Base-by-base conservation (phyloP, 2,329 filamentous ascomycete genomes). In the Triangularia verruculosa region DNA sequence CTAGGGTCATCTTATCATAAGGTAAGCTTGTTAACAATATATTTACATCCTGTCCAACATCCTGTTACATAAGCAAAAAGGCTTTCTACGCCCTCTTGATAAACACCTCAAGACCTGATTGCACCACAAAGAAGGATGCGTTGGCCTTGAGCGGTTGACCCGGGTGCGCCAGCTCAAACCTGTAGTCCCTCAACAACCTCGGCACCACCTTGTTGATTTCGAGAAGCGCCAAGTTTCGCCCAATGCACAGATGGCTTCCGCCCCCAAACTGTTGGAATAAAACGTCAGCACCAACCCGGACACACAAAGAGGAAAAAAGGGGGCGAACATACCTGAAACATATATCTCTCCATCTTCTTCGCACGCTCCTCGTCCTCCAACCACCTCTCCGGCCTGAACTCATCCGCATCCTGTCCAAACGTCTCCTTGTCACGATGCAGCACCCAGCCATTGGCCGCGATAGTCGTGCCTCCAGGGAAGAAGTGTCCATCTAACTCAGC, bases 191-290 rank as follows among this genome's bases (percentile, higher is more conserved):
- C 66, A 85, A 72, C 25, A 87, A 74, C 34, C 82, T 79, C 4
- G 83, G 83, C 34, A 85, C 73, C 34, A 86, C 78, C 76, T 87
- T 88, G 74, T 86, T 84, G 68, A 86, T 84, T 72, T 86, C 83
- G 27, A 86, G 73, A 47, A 85, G 73, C 0, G 82, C 83, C 30
- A 86, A 70, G 70, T 85, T 83, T 4, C 81, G 78, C 20, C 83
- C 83, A 64, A 85, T 84, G 70, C 83, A 86, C 2, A 85, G 72
- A 56, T 85, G 81, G 8, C 78, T 78, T 25, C 83, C 83, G 11
- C 79, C 83, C 22, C 83, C 83, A 67, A 86, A 86, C 79, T 81
- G 43, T 32, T 3, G 25, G 2, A 17, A 9, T 59, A 47, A 32
- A 27, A 54, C 39, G 11, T 47, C 13, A 17, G 56, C 20, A 22